phyloP scores from a whole-genome alignment of 345 rosid genomes.

The Populus ilicifolia region DNA sequence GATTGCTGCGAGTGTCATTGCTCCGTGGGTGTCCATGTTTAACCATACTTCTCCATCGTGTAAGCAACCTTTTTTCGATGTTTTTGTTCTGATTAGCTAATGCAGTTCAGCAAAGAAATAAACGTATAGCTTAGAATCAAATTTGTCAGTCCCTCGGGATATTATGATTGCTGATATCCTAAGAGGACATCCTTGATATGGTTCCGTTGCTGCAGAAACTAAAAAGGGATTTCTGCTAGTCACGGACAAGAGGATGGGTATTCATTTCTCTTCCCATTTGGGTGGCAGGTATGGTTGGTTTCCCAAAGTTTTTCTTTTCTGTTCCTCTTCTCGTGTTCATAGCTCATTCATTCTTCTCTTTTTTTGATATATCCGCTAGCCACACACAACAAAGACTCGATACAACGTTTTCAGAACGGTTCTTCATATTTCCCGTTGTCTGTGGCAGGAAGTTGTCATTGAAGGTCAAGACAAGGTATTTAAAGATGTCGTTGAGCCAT shows the following conservation, averaged over 20 bases:
- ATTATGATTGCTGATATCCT: conserved; percentile 47
- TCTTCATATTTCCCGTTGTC: not conserved
- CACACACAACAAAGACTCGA: not conserved
- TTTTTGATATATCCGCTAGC: not conserved
- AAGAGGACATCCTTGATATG: conserved; percentile 81
- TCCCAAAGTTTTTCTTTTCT: not conserved
- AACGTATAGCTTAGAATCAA: conserved; percentile 14
- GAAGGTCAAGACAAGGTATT: conserved; percentile 89
- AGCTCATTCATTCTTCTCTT: not conserved
- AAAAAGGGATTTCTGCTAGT: conserved; percentile 69
- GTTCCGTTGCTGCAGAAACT: conserved; percentile 98
- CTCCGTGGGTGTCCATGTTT: conserved; percentile 58
- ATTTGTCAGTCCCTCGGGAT: conserved; percentile 11
- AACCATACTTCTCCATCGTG: conserved; percentile 56
- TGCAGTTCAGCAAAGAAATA: conserved; percentile 18
- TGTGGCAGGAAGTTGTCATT: conserved; percentile 66
- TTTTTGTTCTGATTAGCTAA: not conserved
- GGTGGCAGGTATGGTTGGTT: conserved; percentile 67
- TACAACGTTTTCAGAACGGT: not conserved
- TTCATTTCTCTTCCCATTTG: conserved; percentile 77
- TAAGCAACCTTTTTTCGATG: conserved; percentile 29
- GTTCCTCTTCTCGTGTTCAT: not conserved
- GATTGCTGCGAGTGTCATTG: conserved; percentile 49
- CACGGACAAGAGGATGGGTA: conserved; percentile 76
- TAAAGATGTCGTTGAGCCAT: conserved; percentile 92